Evolutionary conservation across 306 rosid species (phyloP), one percentile per base, ranked within the genome.

Genomic region (Rosa persica): DNA sequence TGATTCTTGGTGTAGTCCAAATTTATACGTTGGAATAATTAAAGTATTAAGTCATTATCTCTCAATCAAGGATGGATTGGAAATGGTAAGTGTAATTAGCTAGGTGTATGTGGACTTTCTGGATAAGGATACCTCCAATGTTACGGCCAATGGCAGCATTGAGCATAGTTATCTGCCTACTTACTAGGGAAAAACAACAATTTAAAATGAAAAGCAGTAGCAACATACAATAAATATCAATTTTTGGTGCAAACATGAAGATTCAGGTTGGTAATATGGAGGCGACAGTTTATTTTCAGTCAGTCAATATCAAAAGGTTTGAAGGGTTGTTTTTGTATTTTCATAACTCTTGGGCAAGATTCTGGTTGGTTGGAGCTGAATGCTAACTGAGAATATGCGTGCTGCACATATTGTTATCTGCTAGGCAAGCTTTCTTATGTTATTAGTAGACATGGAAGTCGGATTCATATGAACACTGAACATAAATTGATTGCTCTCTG

Each of bases 281-380:
- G 40, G 67, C 12, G 40, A 34, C 42, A 62, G 67, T 62, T 30
- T 34, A 62, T 10, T 15, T 34, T 58, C 30, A 39, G 8, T 48
- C 61, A 5, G 7, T 36, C 9, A 51, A 2, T 66, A 15, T 19
- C 7, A 22, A 49, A 27, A 20, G 36, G 36, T 40, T 74, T 42
- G 25, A 8, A 58, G 58, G 70, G 57, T 75, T 23, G 19, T 60
- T 23, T 6, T 34, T 36, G 39, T 5, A 40, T 66, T 16, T 8
- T 13, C 17, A n/a, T 52, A 40, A 23, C 6, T 3, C 5, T 23
- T 47, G 75, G 12, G 4, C n/a, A 12, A 67, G 67, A 22, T 67
- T 67, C 62, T 22, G 38, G 58, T 69, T 68, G 52, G 52, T 47
- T 48, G 74, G 49, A 76, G 73, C 62, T 54, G 38, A 51, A 13